Evolutionary conservation across 805 yeast species (phyloP).

Genomic region (Candida jianshihensis): DNA sequence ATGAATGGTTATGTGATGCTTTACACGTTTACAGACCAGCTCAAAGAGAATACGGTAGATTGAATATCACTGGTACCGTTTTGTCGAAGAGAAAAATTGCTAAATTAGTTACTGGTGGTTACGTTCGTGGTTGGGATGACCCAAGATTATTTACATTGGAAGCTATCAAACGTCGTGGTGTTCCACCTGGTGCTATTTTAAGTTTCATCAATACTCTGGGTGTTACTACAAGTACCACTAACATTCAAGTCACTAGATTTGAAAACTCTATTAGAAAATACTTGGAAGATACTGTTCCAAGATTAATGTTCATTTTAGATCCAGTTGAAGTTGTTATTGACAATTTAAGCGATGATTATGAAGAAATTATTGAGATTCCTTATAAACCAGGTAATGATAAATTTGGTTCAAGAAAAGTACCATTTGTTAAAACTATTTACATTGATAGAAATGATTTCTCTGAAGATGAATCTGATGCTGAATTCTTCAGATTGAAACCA

Average conservation of each 20-base stretch:
- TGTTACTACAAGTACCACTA: constrained; percentile 89
- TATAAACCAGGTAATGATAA: constrained; percentile 81
- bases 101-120: constrained; percentile 71
- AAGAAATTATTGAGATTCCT: constrained; percentile 69
- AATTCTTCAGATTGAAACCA: constrained; percentile 90
- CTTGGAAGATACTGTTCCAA: constrained; percentile 86
- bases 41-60: constrained; percentile 96
- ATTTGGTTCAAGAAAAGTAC: constrained; percentile 69
- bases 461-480: constrained; percentile 47
- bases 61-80: constrained; percentile 90
- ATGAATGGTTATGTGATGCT: constrained; percentile 97
- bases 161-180: constrained; percentile 93
- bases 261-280: constrained; percentile 84
- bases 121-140: constrained; percentile 97
- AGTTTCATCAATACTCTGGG: constrained; percentile 92
- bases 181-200: constrained; percentile 97
- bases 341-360: constrained; percentile 69
- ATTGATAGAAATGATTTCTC: constrained; percentile 88
- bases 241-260: constrained; percentile 84
- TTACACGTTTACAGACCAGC: constrained; percentile 96
- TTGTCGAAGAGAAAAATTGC: constrained; percentile 95
- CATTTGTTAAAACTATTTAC: constrained; percentile 70
- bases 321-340: constrained; percentile 82
- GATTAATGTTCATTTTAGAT: constrained; percentile 87
- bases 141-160: constrained; percentile 94